Base-by-base conservation (phyloP, 192 early-diverging fungal species). In the Coemansia sp. region DNA sequence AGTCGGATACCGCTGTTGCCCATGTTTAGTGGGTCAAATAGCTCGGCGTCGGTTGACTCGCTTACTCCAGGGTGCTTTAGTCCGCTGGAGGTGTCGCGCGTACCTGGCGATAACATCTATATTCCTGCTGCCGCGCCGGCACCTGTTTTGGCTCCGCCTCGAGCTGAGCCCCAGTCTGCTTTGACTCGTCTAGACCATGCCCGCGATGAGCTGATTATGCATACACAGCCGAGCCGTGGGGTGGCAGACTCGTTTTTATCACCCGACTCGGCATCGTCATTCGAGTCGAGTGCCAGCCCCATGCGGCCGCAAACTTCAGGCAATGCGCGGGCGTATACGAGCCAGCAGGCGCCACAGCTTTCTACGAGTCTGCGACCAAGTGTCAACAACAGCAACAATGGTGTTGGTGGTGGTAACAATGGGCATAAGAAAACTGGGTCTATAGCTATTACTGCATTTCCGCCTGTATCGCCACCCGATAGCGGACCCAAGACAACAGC, bases 1-100 rank as follows among this genome's bases (percentile, higher is more conserved):
- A 23, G 45, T 23, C 45, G 45, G 20, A 26, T 50, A 26, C 46
- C 46, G 9, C 9, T 50, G 45, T 9, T 60, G 35, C 67, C 74
- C 0, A 55, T 62, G 24, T 63, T 70, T 33, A 48, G 50, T 7
- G 50, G 51, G 28, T 56, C 55, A 16, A 71, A 55, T 62, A 77
- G 75, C 37, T 71, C 48, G 36, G 23, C 66, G 58, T 77, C 75
- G 0, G 28, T 77, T 9, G 69, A 71, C 43, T 67, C 69, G 34
- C 43, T 71, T 26, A 67, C 59, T 13, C 26, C 63, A 0, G 73
- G 73, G 28, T 8, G 24, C 14, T 45, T 71, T 37, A 78, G 76
- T 36, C 76, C 76, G 9, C 60, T 66, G 43, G 67, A 69, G 21
- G 34, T 69, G 23, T 35, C 50, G 50, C 57, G 51, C 31, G 59